Percentiles rank a stretch among this genome's conserved stretches.
These are phyloP conservation scores for Populus euphratica DNA, from an alignment of 345 rosid species.

Conservation along the genomic window DNA sequence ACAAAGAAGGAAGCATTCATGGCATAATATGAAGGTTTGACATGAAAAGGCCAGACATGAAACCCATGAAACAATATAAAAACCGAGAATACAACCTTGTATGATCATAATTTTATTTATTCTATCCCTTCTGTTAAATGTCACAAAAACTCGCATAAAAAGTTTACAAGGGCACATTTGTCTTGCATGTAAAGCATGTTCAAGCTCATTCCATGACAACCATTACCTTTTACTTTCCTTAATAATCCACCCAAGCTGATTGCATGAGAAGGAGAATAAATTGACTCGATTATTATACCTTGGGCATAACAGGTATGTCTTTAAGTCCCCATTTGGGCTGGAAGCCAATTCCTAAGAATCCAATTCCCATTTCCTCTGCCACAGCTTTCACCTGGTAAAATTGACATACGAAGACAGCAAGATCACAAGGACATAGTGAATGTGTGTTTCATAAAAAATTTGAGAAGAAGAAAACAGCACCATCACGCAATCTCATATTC, in stretches of 20 bases:
- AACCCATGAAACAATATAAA: neutral
- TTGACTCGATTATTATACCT: slow-evolving; percentile 44
- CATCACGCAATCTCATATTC: neutral
- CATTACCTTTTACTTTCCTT: neutral
- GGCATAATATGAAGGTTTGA: neutral
- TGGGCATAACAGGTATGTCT: slow-evolving; percentile 96
- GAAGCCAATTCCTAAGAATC: slow-evolving; percentile 96
- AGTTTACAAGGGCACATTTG: neutral
- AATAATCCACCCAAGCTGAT: neutral
- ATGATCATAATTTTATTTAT: neutral
- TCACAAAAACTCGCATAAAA: neutral
- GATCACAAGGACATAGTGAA: neutral
- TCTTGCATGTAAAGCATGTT: neutral
- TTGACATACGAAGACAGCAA: neutral
- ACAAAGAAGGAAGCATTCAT: neutral
- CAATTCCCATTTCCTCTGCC: slow-evolving; percentile 98
- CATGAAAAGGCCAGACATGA: neutral
- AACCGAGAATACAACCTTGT: neutral
- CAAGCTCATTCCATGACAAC: neutral
- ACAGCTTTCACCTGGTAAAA: slow-evolving; percentile 86
- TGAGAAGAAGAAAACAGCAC: neutral
- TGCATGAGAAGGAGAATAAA: neutral
- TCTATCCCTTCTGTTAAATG: neutral
- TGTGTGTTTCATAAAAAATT: neutral
- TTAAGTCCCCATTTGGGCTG: slow-evolving; percentile 88